Conservation (phyloP, 306 rosid species). For the Corylus americana region DNA sequence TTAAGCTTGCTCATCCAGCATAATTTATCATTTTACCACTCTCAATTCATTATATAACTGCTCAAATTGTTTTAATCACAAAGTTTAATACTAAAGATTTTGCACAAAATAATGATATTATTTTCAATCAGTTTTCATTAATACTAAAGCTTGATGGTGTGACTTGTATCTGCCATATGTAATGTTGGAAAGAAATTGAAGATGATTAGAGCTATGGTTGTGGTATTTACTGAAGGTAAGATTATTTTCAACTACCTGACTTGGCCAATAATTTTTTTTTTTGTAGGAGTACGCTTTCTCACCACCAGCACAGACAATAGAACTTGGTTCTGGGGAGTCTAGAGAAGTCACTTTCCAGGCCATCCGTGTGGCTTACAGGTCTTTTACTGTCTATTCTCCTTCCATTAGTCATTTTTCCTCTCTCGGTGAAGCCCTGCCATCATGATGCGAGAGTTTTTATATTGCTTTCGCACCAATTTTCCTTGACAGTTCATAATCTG, state of each 20-base stretch:
- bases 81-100: neutral
- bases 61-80: neutral
- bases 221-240: conserved; percentile 19
- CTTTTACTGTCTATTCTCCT: conserved; percentile 12
- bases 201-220: conserved; percentile 17
- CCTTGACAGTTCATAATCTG: neutral
- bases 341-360: conserved; percentile 84
- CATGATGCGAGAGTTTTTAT: neutral
- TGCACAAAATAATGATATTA: neutral
- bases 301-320: conserved; percentile 88
- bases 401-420: conserved; percentile 12
- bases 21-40: conserved; percentile 17
- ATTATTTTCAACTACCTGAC: conserved; percentile 28
- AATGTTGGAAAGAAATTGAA: conserved; percentile 16
- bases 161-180: neutral
- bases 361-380: conserved; percentile 98
- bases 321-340: conserved; percentile 89
- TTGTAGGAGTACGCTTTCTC: conserved; percentile 88
- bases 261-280: conserved; percentile 15
- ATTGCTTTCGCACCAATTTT: neutral
- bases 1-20: conserved; percentile 27
- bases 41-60: neutral
- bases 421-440: neutral
- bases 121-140: neutral
- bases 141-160: neutral